Evolutionary conservation across 495 filamentous ascomycete species (phyloP).

Genomic region (Aspergillus ellipticus): DNA sequence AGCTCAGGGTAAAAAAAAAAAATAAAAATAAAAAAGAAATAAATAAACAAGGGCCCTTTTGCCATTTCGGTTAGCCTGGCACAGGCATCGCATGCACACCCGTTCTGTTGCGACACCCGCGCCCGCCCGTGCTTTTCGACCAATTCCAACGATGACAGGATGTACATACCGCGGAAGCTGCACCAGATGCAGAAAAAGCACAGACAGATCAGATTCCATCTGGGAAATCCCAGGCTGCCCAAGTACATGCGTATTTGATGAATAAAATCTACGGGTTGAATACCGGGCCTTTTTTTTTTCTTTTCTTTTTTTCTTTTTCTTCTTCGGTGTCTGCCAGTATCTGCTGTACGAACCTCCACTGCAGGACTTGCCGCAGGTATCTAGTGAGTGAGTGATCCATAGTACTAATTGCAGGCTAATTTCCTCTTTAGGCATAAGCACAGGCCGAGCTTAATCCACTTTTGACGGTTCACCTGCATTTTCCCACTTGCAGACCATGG

Average conservation of each 20-base stretch:
- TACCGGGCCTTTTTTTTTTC: slow-evolving; percentile 11
- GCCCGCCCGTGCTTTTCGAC: slow-evolving; percentile 3
- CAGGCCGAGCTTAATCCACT: not conserved
- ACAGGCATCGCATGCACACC: not conserved
- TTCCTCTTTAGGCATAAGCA: not conserved
- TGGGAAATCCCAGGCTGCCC: not conserved
- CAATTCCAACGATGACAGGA: slow-evolving; percentile 17
- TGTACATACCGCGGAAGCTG: slow-evolving; percentile 16
- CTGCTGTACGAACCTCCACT: not conserved
- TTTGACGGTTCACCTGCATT: not conserved
- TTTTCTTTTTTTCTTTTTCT: slow-evolving; percentile 1
- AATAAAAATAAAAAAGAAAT: not conserved
- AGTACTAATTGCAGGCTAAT: not conserved
- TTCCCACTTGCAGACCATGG: not conserved
- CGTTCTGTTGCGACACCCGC: not conserved
- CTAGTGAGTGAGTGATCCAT: too few relatives aligned
- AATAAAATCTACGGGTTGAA: slow-evolving; percentile 6
- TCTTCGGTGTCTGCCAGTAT: not conserved
- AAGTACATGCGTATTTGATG: not conserved
- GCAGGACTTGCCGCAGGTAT: too few relatives aligned
- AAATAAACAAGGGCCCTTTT: slow-evolving; percentile 2
- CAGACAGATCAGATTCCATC: slow-evolving; percentile 17
- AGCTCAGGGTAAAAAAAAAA: not conserved
- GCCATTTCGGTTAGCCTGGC: slow-evolving; percentile 11
- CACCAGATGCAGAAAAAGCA: slow-evolving; percentile 16